Evolutionary conservation across 768 basidiomycete genomes (phyloP).

Genomic region (Lentinula sp.): DNA sequence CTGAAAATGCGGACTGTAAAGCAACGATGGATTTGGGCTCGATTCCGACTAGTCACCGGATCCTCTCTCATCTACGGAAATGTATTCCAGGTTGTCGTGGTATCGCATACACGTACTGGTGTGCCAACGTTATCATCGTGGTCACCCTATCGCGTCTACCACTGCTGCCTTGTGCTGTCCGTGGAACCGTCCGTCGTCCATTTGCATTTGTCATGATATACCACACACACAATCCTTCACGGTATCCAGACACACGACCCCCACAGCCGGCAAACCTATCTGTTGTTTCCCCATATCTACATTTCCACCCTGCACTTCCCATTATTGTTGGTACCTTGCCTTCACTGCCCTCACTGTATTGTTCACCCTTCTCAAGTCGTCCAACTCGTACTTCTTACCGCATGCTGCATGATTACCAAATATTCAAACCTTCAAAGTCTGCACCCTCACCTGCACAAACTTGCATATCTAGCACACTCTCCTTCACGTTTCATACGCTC

Average conservation of each 20-base stretch:
- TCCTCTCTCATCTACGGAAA: neutral
- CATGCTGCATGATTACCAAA: neutral
- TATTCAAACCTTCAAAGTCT: neutral
- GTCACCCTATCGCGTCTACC: neutral
- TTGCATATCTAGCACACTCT: neutral
- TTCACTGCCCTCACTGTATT: neutral
- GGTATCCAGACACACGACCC: no score
- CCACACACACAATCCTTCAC: neutral
- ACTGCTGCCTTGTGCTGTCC: neutral
- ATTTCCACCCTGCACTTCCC: neutral
- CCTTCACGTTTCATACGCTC: neutral
- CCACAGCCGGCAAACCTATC: neutral
- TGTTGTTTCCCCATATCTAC: neutral
- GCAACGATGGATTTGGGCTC: neutral
- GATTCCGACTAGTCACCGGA: neutral
- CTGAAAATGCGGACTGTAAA: slow-evolving; percentile 3
- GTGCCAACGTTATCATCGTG: neutral
- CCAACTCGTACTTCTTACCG: neutral
- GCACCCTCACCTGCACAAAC: no score
- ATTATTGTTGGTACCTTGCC: neutral
- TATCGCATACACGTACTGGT: neutral
- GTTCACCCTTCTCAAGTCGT: neutral
- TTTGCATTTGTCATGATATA: neutral
- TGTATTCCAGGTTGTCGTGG: neutral
- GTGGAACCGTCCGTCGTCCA: neutral